A percentile compares a stretch with the other conserved stretches of the same genome.
Evolutionary conservation across 495 filamentous ascomycete species (phyloP).

Genomic region (Lentithecium fluviatile): DNA sequence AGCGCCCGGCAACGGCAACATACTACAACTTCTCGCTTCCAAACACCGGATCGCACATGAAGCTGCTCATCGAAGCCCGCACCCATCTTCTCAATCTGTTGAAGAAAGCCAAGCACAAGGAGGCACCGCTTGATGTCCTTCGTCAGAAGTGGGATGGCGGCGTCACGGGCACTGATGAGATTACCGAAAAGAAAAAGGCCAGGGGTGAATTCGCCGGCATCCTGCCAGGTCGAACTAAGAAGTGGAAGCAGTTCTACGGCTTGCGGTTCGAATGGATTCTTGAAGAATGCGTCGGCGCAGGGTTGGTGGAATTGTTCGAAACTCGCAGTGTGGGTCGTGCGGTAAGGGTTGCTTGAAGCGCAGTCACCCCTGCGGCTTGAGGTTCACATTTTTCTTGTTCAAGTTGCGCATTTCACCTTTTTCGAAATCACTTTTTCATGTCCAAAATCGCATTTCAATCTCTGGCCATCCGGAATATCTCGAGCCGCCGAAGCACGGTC

Average conservation of each 20-base stretch:
- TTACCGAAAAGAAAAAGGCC: constrained; percentile 58
- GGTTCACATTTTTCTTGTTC: too few relatives aligned
- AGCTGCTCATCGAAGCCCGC: constrained; percentile 65
- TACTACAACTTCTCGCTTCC: constrained; percentile 67
- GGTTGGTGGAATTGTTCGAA: constrained; percentile 80
- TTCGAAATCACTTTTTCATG: too few relatives aligned
- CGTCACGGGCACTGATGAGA: constrained; percentile 57
- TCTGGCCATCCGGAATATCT: too few relatives aligned
- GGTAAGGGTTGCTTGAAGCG: constrained; percentile 49
- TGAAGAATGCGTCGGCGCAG: constrained; percentile 73
- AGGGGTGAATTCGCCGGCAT: constrained; percentile 69
- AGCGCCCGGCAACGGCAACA: background rate
- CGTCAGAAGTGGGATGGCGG: constrained; percentile 82
- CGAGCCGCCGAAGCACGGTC: too few relatives aligned
- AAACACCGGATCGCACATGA: constrained; percentile 69
- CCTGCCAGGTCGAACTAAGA: constrained; percentile 72
- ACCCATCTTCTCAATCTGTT: constrained; percentile 65
- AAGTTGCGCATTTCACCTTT: too few relatives aligned
- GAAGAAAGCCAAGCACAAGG: constrained; percentile 58
- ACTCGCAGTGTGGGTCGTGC: constrained; percentile 78
- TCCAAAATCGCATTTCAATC: too few relatives aligned
- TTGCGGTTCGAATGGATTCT: constrained; percentile 76
- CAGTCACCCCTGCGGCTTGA: too few relatives aligned
- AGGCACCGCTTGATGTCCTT: constrained; percentile 65
- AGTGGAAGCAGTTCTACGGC: constrained; percentile 79